Conservation (phyloP, 441 rosid genomes). For the Capsella rubella region DNA sequence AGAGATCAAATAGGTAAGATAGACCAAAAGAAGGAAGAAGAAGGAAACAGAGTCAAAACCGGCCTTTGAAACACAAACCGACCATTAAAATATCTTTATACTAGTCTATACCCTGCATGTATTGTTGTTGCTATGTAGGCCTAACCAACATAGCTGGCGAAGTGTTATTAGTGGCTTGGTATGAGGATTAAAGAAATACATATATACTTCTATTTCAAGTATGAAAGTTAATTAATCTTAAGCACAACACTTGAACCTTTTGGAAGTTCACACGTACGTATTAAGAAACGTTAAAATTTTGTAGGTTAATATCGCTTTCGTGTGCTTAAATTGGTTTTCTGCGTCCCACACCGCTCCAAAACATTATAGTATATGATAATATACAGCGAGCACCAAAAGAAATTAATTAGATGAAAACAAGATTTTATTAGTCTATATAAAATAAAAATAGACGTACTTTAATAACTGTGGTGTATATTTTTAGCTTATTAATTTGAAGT, state of each 20-base stretch:
- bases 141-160: slow-evolving; percentile 11
- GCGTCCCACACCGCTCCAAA: background rate
- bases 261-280: slow-evolving; percentile 11
- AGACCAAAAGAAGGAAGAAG: slow-evolving; percentile 11
- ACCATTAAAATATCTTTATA: slow-evolving; percentile 21
- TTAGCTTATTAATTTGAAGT: background rate
- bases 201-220: background rate
- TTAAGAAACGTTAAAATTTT: background rate
- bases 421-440: background rate
- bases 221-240: background rate
- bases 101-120: background rate
- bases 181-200: background rate
- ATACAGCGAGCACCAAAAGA: background rate
- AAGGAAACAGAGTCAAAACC: slow-evolving; percentile 35
- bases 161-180: slow-evolving; percentile 12
- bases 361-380: no score
- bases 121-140: background rate
- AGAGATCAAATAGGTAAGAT: slow-evolving; percentile 38
- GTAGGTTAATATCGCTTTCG: slow-evolving; percentile 26
- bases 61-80: slow-evolving; percentile 32
- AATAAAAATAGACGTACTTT: background rate
- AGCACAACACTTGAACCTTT: background rate
- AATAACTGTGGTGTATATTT: slow-evolving; percentile 5
- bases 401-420: background rate
- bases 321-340: background rate